Conservation (phyloP, 768 basidiomycete species). For the Collybiopsis luxurians region DNA sequence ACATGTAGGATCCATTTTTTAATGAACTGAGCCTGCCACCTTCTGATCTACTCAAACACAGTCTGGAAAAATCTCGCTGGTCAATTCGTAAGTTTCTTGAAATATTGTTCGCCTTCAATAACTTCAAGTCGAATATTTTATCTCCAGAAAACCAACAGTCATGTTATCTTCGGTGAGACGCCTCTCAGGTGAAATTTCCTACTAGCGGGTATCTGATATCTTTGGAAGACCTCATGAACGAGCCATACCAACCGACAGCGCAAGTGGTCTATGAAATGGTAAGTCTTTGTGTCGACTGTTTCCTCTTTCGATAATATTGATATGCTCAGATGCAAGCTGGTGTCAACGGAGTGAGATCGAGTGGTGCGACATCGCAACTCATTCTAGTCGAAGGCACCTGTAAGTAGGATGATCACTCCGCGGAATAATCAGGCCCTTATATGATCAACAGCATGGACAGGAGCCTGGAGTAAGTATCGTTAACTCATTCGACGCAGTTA, state of each 20-base stretch:
- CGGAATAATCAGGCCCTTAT: slow-evolving; percentile 13
- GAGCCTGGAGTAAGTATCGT: slow-evolving; percentile 50
- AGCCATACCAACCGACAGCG: slow-evolving; percentile 55
- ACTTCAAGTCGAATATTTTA: background rate
- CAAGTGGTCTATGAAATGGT: slow-evolving; percentile 46
- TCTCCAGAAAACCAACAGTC: slow-evolving; percentile 33
- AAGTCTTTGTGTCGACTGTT: background rate
- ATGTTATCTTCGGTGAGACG: slow-evolving; percentile 53
- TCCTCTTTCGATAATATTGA: too few relatives aligned
- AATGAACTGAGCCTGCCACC: background rate
- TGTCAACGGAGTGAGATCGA: slow-evolving; percentile 60
- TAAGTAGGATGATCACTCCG: slow-evolving; percentile 16
- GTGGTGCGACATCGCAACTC: slow-evolving; percentile 57
- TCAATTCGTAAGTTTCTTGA: slow-evolving; percentile 51
- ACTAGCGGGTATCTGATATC: background rate
- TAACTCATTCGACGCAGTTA: background rate
- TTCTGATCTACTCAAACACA: slow-evolving; percentile 14
- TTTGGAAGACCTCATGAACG: slow-evolving; percentile 53
- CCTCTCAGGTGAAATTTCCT: background rate
- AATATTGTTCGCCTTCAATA: too few relatives aligned
- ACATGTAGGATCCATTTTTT: slow-evolving; percentile 34
- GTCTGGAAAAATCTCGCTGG: slow-evolving; percentile 58
- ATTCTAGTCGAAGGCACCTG: slow-evolving; percentile 47
- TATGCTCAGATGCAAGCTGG: slow-evolving; percentile 64
- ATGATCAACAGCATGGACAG: slow-evolving; percentile 48